Evolutionary conservation across 2,329 filamentous ascomycete species (phyloP).

Genomic region (Coniochaeta ligniaria): DNA sequence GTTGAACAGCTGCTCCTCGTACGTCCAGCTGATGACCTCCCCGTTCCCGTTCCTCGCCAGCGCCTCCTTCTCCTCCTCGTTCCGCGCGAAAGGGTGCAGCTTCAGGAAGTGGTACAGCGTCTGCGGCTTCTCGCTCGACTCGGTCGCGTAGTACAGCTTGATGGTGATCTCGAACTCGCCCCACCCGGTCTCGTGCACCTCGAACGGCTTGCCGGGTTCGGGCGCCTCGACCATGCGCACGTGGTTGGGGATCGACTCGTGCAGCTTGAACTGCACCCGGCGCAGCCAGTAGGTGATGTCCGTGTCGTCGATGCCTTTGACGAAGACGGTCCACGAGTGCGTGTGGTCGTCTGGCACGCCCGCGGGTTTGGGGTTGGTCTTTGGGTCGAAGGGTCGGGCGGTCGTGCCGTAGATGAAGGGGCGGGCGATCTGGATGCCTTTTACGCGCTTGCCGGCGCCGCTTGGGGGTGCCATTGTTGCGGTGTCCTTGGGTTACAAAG

Average conservation of each 20-base stretch:
- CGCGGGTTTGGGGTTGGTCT: conserved; percentile 68
- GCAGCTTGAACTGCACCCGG: conserved; percentile 95
- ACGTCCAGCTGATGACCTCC: conserved; percentile 69
- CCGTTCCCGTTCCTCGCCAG: conserved; percentile 46
- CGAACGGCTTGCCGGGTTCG: conserved; percentile 61
- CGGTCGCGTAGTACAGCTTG: conserved; percentile 85
- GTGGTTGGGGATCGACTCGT: conserved; percentile 92
- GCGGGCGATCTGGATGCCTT: conserved; percentile 56
- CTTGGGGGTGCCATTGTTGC: conserved; percentile 51
- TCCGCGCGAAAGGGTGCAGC: conserved; percentile 82
- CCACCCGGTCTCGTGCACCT: conserved; percentile 91
- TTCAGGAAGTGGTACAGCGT: conserved; percentile 91
- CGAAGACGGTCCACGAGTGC: conserved; percentile 93
- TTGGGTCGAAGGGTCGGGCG: conserved; percentile 70
- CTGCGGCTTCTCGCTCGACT: conserved; percentile 87
- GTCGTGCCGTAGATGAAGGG: conserved; percentile 73
- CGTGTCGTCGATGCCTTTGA: conserved; percentile 81
- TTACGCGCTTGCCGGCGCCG: conserved; percentile 54
- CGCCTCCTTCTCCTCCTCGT: conserved; percentile 62
- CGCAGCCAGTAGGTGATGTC: conserved; percentile 94
- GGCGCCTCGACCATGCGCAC: conserved; percentile 71
- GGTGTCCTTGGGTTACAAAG: not conserved
- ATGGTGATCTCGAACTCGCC: conserved; percentile 97
- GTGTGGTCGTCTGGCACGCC: conserved; percentile 84
- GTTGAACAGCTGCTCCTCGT: conserved; percentile 96